Base-by-base conservation (phyloP, 805 yeast genomes). In the Candida orba region DNA sequence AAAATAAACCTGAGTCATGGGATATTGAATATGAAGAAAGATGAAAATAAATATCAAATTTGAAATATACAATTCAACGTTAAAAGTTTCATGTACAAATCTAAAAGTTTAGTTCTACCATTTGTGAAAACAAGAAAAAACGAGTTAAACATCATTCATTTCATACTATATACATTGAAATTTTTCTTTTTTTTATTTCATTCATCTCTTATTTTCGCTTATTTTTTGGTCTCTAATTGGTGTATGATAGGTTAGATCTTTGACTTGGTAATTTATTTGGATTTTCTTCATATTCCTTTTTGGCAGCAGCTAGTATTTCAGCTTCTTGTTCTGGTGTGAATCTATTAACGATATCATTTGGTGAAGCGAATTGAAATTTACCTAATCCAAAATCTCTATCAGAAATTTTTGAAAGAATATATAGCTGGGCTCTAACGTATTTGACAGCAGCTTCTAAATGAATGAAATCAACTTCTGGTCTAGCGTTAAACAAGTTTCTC, bases 301-400 rank as follows among this genome's bases (percentile, higher is more conserved):
- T 72, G 5, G 79, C 81, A 44, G 66, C 68, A 33, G 66, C 63
- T 44, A 69, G 68, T 59, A 82, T 67, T 41, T 68, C 71, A 38
- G 66, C 68, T 55, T 77, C 84, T 64, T 88, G 89, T 39, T 76
- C 78, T 36, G 67, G 64, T 1, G 88, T 78, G 52, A 89, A 69
- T 18, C 83, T 84, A 52, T 75, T 79, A 39, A 91, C 95, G 4
- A 81, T 75, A 59, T 80, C 79, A 60, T 82, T 78, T 12, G 96
- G 95, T 10, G 90, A 79, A 34, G 87, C 84, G 65, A 93, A 93
- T 44, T 72, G 73, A 63, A 90, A 89, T 54, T 81, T 78, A 29
- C 99, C 99, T 52, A 85, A 78, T 1, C 95, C 96, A 68, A 93
- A 91, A 52, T 91, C 96, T 53, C 95, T 74, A 62, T 93, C 99